A percentile compares a stretch with the other conserved stretches of the same genome.
Conservation (phyloP, 441 rosid species). For the Pelargonium fulgidum region DNA sequence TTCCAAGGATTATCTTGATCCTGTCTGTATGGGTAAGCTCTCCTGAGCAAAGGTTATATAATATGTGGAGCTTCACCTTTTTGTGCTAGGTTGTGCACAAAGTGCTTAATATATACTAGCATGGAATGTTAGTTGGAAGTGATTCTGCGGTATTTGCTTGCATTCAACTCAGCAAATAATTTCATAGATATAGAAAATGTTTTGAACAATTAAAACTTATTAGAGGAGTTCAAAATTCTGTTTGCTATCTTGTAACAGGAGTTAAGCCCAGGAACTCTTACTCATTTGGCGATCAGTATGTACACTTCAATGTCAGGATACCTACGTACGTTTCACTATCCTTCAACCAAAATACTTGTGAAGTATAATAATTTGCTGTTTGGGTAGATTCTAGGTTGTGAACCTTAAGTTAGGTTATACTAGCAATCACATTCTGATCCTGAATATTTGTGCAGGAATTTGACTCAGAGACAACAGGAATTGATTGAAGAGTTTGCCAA, state of each 20-base stretch:
- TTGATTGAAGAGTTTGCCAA: slow-evolving; percentile 89
- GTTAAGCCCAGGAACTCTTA: slow-evolving; percentile 59
- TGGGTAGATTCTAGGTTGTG: background rate
- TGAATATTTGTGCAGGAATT: slow-evolving; percentile 40
- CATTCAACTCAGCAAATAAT: too few relatives aligned
- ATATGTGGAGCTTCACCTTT: too few relatives aligned
- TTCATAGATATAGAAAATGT: too few relatives aligned
- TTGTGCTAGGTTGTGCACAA: too few relatives aligned
- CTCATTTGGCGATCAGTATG: slow-evolving; percentile 75
- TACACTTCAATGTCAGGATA: slow-evolving; percentile 79
- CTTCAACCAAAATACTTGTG: too few relatives aligned
- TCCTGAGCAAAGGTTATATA: too few relatives aligned
- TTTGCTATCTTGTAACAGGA: slow-evolving; percentile 32
- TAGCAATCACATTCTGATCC: background rate
- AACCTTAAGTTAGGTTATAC: background rate
- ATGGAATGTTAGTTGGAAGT: too few relatives aligned
- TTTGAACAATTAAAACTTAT: too few relatives aligned
- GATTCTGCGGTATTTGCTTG: too few relatives aligned
- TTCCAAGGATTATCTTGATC: too few relatives aligned
- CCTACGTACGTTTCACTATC: slow-evolving; percentile 46
- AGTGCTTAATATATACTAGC: too few relatives aligned
- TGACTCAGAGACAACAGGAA: slow-evolving; percentile 79
- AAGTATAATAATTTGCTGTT: background rate
- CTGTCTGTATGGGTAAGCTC: too few relatives aligned
- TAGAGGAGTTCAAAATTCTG: background rate